Base-by-base conservation (phyloP, 2,329 filamentous ascomycete genomes). In the Monosporascus cannonballus region DNA sequence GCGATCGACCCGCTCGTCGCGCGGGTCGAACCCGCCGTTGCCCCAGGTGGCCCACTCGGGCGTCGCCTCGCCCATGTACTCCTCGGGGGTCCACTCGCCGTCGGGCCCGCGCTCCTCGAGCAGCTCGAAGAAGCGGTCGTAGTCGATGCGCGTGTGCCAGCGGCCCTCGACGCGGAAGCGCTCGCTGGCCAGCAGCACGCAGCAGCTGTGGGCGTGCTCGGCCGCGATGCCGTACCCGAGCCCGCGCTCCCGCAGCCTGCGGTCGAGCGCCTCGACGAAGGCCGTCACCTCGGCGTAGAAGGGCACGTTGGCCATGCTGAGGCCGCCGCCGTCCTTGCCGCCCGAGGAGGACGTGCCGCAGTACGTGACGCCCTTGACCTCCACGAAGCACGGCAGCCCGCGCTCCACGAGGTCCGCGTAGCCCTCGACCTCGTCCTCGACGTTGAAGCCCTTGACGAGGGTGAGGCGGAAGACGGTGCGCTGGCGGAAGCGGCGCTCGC, bases 301-400 rank as follows among this genome's bases (percentile, higher is more conserved):
- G 0, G 93, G 93, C 9, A 97, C 94, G 66, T 97, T 97, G 64
- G 90, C 84, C 93, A 97, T 97, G n/a, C 85, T 94, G 47, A 97
- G 76, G 0, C 93, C 93, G 0, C 93, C 93, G 0, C 93, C 93
- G 0, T 90, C 92, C n/a, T 30, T 46, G 50, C 86, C 87, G 4
- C 88, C 86, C 8, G 89, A 89, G 1, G 90, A 90, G 7, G 86
- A 86, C 0, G 93, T 97, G 41, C 94, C 94, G 71, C 94, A 97
- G 74, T 94, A 97, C 0, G 93, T 97, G 38, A 97, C 93, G 51
- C 93, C 93, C 75, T 97, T 97, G 69, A 97, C 81, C 74, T 97
- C 93, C 48, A 97, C 84, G 66, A 97, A 96, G 69, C 90, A 93
- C 0, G 93, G 93, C 22, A 96, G 77, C 0, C 88, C 92, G 59